Evolutionary conservation across 2,329 filamentous ascomycete species (phyloP), one percentile per base, ranked within the genome.

Genomic region (Phialophora expanda): DNA sequence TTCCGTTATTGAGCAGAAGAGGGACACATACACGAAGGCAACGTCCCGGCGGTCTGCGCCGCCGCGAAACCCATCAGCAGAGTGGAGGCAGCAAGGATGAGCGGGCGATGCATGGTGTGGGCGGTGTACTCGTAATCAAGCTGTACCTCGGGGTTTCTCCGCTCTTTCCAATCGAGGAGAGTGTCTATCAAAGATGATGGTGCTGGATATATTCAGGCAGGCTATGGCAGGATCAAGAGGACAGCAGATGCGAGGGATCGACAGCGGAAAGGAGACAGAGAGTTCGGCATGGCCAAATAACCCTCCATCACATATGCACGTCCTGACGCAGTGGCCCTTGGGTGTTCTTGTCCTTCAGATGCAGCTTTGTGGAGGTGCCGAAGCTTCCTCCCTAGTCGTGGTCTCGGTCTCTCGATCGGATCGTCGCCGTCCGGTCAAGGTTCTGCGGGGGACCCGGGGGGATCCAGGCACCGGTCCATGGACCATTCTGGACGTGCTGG

Each of bases 1-100:
- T 9, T 28, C 7, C 2, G 30, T 30, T 7, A n/a, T 17, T 7
- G 34, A 14, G 14, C 12, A n/a, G 38, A 44, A 44, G 38, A 44
- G 38, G 38, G 38, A n/a, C 17, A 66, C 66, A 24, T 68, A 70
- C 68, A 70, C n/a, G 61, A 34, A n/a, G 68, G 68, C 7, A 70
- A 34, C 14, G 55, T 46, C 12, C 50, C 44, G 8, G 41, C 38
- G 17, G 59, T 50, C 28, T 68, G 64, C 28, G 68, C 64, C 34
- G 66, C 68, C 14, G 55, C 63, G 34, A 65, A 50, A 32, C 61
- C 66, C 30, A 65, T 64, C 55, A 70, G 58, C 32, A 69, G 26
- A 44, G 65, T 61, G 59, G 65, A 64, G 48, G 64, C 38, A 26
- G 62, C 59, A 34, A 69, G 44, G 65, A 67, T 51, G 20, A 61